Percentiles rank a stretch among this genome's conserved stretches.
These are phyloP conservation scores for Podaxis sp. DNA, from an alignment of 768 basidiomycete species.

Conservation along the genomic window DNA sequence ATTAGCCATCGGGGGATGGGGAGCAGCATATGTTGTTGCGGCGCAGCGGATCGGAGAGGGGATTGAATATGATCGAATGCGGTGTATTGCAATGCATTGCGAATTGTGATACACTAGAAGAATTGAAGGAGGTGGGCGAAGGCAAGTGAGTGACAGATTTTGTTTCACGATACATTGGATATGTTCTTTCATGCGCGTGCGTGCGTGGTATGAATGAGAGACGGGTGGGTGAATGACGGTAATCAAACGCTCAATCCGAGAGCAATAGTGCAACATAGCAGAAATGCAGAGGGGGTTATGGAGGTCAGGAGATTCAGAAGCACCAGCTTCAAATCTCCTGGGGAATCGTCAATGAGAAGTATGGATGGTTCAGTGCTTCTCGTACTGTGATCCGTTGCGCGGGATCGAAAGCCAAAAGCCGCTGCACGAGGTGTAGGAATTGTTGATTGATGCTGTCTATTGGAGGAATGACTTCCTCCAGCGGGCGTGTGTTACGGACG, in stretches of 20 bases:
- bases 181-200: neutral
- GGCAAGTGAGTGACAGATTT: slow-evolving; percentile 8
- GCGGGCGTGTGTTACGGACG: slow-evolving; percentile 78
- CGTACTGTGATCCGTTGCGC: slow-evolving; percentile 83
- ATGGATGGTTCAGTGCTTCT: slow-evolving; percentile 86
- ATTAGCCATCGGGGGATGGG: slow-evolving; percentile 9
- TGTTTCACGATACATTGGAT: slow-evolving; percentile 15
- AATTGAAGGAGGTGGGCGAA: neutral
- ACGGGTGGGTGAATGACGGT: slow-evolving; percentile 1
- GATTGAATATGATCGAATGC: neutral
- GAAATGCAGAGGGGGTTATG: neutral
- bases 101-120: slow-evolving; percentile 9
- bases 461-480: slow-evolving; percentile 87
- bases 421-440: slow-evolving; percentile 86
- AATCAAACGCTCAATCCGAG: slow-evolving; percentile 1
- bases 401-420: slow-evolving; percentile 89
- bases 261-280: neutral
- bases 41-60: neutral
- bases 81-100: neutral
- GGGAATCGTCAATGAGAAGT: slow-evolving; percentile 70
- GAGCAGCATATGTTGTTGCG: slow-evolving; percentile 11
- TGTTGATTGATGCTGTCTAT: slow-evolving; percentile 71
- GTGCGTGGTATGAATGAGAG: neutral
- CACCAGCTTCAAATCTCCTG: slow-evolving; percentile 55
- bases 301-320: neutral